Conservation (phyloP, 1,284 basidiomycete genomes). For the Trichosporon sp. region DNA sequence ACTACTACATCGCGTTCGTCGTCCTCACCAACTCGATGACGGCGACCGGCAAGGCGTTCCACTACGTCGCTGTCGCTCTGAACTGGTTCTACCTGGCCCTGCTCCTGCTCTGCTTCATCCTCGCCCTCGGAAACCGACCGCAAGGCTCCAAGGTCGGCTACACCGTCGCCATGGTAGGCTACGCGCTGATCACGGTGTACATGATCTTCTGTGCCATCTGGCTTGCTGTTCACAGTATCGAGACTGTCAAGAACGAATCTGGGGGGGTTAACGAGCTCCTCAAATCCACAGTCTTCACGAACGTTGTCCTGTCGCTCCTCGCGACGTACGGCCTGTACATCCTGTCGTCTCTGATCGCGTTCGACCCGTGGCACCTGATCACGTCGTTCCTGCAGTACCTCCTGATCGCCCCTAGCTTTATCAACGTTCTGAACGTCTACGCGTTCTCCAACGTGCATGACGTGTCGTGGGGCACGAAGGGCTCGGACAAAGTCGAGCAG, state of each 20-base stretch:
- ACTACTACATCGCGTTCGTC: slow-evolving; percentile 82
- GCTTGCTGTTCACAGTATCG: slow-evolving; percentile 72
- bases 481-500: slow-evolving; percentile 77
- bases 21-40: slow-evolving; percentile 10
- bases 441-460: slow-evolving; percentile 75
- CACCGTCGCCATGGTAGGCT: slow-evolving; percentile 73
- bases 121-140: slow-evolving; percentile 85
- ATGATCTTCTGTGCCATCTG: slow-evolving; percentile 68
- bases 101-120: slow-evolving; percentile 82
- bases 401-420: slow-evolving; percentile 85
- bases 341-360: slow-evolving; percentile 75
- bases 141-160: slow-evolving; percentile 80
- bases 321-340: slow-evolving; percentile 82
- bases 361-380: slow-evolving; percentile 52
- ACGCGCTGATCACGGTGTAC: slow-evolving; percentile 81
- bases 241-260: slow-evolving; percentile 53
- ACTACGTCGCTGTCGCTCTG: slow-evolving; percentile 69
- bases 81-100: slow-evolving; percentile 84
- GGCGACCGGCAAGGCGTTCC: slow-evolving; percentile 25
- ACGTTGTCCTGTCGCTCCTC: slow-evolving; percentile 72
- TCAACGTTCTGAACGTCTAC: slow-evolving; percentile 74
- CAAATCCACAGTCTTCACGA: slow-evolving; percentile 70
- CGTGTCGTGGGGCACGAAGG: slow-evolving; percentile 76
- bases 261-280: slow-evolving; percentile 59
- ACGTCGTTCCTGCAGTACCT: slow-evolving; percentile 93